These are phyloP conservation scores for Fraxinus latifolia DNA, from an alignment of 305 asterid genomes.

Conservation along the genomic window DNA sequence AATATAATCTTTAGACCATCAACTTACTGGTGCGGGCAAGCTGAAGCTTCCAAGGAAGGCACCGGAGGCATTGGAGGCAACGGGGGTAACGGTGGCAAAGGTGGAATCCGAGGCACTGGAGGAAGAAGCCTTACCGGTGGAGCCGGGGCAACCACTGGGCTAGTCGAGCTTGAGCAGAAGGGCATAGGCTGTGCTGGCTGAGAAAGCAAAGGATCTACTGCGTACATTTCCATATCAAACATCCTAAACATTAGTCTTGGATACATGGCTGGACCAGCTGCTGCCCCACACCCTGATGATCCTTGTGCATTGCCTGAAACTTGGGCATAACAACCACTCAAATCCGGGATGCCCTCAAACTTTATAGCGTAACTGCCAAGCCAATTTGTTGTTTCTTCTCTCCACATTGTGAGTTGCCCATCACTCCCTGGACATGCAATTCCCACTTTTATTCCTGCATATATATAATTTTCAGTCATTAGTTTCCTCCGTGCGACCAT, in stretches of 20 bases:
- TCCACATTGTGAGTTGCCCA: conserved; percentile 49
- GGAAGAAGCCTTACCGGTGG: conserved; percentile 26
- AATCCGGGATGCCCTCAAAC: conserved; percentile 60
- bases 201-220: conserved; percentile 72
- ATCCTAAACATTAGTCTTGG: conserved; percentile 51
- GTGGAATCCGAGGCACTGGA: conserved; percentile 32
- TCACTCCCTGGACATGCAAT: conserved; percentile 72
- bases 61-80: conserved; percentile 28
- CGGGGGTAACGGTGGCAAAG: conserved; percentile 30
- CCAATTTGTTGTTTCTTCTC: conserved; percentile 76
- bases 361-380: conserved; percentile 61
- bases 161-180: conserved; percentile 49
- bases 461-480: background rate
- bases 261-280: conserved; percentile 56
- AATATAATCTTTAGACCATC: background rate
- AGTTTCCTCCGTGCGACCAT: background rate
- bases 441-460: conserved; percentile 63
- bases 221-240: conserved; percentile 68
- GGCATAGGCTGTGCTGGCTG: conserved; percentile 75
- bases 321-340: conserved; percentile 63
- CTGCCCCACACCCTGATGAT: conserved; percentile 50
- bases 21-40: conserved; percentile 79
- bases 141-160: conserved; percentile 32
- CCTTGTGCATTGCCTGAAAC: conserved; percentile 53
- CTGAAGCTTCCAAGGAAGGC: conserved; percentile 62